Base-by-base conservation (phyloP, 176 grass and related monocot species). In the Saccharum officinarum region DNA sequence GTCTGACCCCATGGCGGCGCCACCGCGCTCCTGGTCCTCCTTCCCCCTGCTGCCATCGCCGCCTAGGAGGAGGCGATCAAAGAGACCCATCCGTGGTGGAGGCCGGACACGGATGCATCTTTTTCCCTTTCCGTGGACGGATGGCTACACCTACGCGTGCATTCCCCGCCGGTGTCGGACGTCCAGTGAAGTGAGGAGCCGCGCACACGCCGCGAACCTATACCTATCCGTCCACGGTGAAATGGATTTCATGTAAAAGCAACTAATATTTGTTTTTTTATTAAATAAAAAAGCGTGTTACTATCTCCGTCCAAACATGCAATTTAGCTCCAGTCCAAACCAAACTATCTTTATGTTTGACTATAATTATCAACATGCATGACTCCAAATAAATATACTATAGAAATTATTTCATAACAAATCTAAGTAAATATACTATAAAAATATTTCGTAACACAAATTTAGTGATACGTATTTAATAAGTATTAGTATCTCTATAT, bases 41-140 rank as follows among this genome's bases (percentile, higher is more conserved):
- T 15, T 73, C 7, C 46, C 78, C 37, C 1, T 38, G 59, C 10
- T 8, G 76, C 4, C 44, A 74, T 76, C 71, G 40, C 73, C 85
- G 75, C 77, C 77, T 45, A 92, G 63, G 69, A 92, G 67, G 69
- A 94, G 67, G 67, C 67, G 80, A 42, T 98, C 86, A 95, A 98
- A 39, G 75, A 95, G 86, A 76, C 69, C 88, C 88, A 89, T 95
- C 64, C 37, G n/a, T 46, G 78, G 80, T 40, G 67, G 73, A 73
- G 55, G 66, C 88, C 5, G 47, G 69, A 4, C 69, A 38, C 45
- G 46, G 52, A 25, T 54, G 66, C 79, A 79, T 86, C 46, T 57
- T 12, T 25, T 72, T 77, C 57, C 57, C 3, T 61, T 61, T 61
- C 57, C 57, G 57, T 25, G 70, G 41, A 73, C 23, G 12, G 72